Base-by-base conservation (phyloP, 2,329 filamentous ascomycete species). In the Blastomyces percursus region DNA sequence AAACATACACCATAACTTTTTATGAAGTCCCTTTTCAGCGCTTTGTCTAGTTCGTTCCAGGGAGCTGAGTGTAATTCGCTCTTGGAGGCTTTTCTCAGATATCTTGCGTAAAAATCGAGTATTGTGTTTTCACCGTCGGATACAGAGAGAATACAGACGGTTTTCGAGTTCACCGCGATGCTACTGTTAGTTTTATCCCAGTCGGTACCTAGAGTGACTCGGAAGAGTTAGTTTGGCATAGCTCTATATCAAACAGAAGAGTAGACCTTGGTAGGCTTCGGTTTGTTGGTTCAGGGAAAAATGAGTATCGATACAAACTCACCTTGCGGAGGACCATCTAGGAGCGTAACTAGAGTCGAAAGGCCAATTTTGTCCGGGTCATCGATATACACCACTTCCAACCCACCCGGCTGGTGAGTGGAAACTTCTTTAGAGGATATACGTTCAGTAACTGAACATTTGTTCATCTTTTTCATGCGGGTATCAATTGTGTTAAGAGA, bases 341-440 rank as follows among this genome's bases (percentile, higher is more conserved):
- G 64, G 5, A 82, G 78, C 77, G 79, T 81, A 9, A 81, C 78
- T 0, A 76, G 77, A 58, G 78, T 77, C 0, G 72, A 75, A 62
- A 75, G 79, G 62, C 81, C 71, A 7, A 80, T 65, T 2, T 63
- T 67, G 0, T 63, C 64, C 1, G 61, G 66, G 51, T 66, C 30
- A 46, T 64, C 60, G 54, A 64, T 46, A 40, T 44, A 64, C 8
- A 64, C 30, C 48, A 64, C 50, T 32, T 61, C 30, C 19, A 62
- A 38, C 27, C n/a, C 19, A 12, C 9, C n/a, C 14, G n/a, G 32
- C 2, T 56, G 32, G 12, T 48, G 46, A 21, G 24, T 6, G n/a
- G 24, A 59, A 16, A 30, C 12, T 7, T n/a, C 38, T 24, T 60
- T 30, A 59, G 11, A 16, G 12, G 38, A 11, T n/a, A 24, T 50